Conservation (phyloP, 2,329 filamentous ascomycete genomes). For the Cryoendolithus antarcticus region DNA sequence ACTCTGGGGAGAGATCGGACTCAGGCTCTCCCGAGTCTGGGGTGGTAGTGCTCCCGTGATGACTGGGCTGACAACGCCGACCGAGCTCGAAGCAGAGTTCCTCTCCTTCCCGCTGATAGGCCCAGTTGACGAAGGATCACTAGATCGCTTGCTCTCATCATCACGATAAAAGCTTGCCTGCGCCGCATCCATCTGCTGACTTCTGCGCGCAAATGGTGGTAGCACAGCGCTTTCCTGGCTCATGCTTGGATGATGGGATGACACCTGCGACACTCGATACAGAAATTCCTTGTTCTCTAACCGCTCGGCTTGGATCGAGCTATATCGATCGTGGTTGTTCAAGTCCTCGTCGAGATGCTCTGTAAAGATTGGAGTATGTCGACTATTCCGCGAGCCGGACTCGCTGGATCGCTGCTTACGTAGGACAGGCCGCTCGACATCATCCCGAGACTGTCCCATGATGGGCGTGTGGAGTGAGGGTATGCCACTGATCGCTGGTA, state of each 20-base stretch:
- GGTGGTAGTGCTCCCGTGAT: slow-evolving; percentile 3
- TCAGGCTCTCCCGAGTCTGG: slow-evolving; percentile 6
- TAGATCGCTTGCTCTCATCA: slow-evolving; percentile 14
- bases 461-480: neutral
- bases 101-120: slow-evolving; percentile 5
- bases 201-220: slow-evolving; percentile 23
- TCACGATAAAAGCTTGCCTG: slow-evolving; percentile 17
- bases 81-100: slow-evolving; percentile 10
- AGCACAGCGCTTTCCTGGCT: slow-evolving; percentile 19
- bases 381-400: slow-evolving; percentile 14
- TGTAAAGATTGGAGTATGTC: slow-evolving; percentile 47
- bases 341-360: slow-evolving; percentile 48
- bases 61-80: slow-evolving; percentile 14
- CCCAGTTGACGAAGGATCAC: slow-evolving; percentile 11
- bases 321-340: slow-evolving; percentile 26
- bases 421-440: slow-evolving; percentile 1
- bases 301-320: slow-evolving; percentile 34
- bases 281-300: slow-evolving; percentile 37
- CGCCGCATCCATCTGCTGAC: slow-evolving; percentile 19
- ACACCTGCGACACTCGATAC: slow-evolving; percentile 25
- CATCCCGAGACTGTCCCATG: neutral
- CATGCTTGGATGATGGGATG: slow-evolving; percentile 5
- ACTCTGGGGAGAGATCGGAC: neutral
- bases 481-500: slow-evolving; percentile 2
- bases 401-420: slow-evolving; percentile 2